Percentiles rank a stretch among this genome's conserved stretches.
These are phyloP conservation scores for Oldenlandia corymbosa DNA, from an alignment of 257 asterid species.

Conservation along the genomic window DNA sequence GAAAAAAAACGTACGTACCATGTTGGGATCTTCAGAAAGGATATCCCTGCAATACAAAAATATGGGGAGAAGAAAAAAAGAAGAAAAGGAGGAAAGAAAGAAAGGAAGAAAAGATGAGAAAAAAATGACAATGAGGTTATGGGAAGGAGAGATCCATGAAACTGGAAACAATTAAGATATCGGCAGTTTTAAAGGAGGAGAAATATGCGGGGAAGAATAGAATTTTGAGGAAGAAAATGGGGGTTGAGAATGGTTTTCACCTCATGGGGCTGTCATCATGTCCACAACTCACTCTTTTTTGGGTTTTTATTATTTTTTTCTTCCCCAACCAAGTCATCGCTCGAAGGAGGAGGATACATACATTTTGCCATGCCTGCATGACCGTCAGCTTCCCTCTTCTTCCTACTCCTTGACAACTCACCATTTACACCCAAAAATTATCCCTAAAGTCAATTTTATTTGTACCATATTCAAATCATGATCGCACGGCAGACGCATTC, in stretches of 20 bases:
- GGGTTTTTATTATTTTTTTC: conserved; percentile 11
- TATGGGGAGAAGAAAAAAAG: conserved; percentile 2
- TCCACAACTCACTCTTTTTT: conserved; percentile 17
- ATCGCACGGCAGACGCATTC: background rate
- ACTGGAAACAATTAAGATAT: conserved; percentile 13
- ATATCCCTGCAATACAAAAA: conserved; percentile 14
- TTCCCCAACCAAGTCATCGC: conserved; percentile 4
- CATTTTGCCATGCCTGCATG: conserved; percentile 10
- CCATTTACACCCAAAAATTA: background rate
- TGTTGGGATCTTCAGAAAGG: conserved; percentile 27
- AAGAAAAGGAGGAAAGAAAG: conserved; percentile 10
- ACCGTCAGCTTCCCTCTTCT: background rate
- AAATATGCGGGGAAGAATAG: conserved; percentile 32
- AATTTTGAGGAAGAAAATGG: conserved; percentile 23
- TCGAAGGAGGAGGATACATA: no score
- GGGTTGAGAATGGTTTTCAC: conserved; percentile 33
- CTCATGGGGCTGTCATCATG: conserved; percentile 23
- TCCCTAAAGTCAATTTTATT: no score
- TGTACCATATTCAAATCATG: background rate
- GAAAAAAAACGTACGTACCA: conserved; percentile 32
- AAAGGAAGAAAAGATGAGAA: conserved; percentile 16
- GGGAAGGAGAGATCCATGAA: conserved; percentile 39
- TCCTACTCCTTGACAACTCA: background rate
- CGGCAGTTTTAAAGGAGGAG: conserved; percentile 33
- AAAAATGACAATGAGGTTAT: conserved; percentile 7